A percentile compares a stretch with the other conserved stretches of the same genome.
Evolutionary conservation across 305 asterid genomes (phyloP).

Genomic region (Ilex paraguariensis): DNA sequence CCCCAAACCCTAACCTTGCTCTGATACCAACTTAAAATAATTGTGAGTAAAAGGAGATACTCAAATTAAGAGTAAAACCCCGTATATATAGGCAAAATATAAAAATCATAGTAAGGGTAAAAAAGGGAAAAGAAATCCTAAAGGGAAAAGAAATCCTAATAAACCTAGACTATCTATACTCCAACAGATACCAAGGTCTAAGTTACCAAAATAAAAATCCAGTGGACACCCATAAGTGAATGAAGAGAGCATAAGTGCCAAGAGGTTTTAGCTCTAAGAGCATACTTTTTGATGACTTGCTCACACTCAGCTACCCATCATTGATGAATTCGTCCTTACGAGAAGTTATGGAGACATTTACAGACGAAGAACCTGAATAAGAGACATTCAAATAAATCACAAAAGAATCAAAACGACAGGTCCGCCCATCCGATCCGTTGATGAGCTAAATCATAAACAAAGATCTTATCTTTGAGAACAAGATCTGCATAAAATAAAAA

Average conservation of each 20-base stretch:
- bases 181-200: conserved; percentile 20
- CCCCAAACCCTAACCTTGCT: too few species aligned
- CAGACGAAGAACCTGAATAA: conserved; percentile 66
- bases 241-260: conserved; percentile 18
- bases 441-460: conserved; percentile 72
- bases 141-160: too few species aligned
- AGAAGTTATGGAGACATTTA: conserved; percentile 77
- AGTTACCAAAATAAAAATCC: conserved; percentile 37
- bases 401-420: too few species aligned
- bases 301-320: conserved; percentile 66
- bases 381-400: background rate
- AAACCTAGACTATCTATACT: too few species aligned
- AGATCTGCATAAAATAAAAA: conserved; percentile 29
- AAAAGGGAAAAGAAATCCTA: too few species aligned
- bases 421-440: conserved; percentile 85
- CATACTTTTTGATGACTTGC: conserved; percentile 39
- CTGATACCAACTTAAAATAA: too few species aligned
- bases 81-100: too few species aligned
- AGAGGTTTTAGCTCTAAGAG: conserved; percentile 16
- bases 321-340: conserved; percentile 71
- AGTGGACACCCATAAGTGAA: conserved; percentile 24
- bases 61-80: too few species aligned
- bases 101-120: too few species aligned
- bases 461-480: conserved; percentile 70
- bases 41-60: too few species aligned